These are phyloP conservation scores for Vitis cinerea DNA, from an alignment of 164 flowering plant species.

Conservation along the genomic window DNA sequence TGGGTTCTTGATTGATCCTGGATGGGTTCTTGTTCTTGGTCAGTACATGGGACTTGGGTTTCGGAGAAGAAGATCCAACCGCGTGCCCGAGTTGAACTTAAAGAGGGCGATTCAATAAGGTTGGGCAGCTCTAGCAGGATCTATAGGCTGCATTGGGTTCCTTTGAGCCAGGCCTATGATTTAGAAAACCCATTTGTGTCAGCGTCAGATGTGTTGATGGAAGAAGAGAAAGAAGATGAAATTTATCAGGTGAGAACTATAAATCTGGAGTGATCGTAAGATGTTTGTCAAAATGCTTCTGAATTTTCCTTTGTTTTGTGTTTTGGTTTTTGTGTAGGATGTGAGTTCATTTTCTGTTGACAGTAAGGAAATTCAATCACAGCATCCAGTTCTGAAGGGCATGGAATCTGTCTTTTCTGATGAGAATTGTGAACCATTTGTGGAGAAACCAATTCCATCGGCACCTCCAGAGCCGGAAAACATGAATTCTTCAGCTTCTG, in stretches of 20 bases:
- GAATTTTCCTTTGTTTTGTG: not conserved
- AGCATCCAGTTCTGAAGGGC: conserved; percentile 16
- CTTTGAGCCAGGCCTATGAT: conserved; percentile 57
- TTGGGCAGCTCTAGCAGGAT: conserved; percentile 81
- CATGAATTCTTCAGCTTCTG: conserved; percentile 20
- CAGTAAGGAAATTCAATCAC: conserved; percentile 16
- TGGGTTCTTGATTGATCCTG: conserved; percentile 2
- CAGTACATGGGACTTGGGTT: conserved; percentile 95
- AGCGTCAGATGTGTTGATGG: conserved; percentile 14
- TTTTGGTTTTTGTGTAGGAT: conserved; percentile 6
- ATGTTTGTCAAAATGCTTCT: not conserved
- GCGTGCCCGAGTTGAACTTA: conserved; percentile 43
- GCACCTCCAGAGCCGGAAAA: conserved; percentile 41
- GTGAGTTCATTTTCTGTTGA: conserved; percentile 5
- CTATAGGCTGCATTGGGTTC: conserved; percentile 79
- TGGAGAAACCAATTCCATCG: conserved; percentile 21
- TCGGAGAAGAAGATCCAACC: conserved; percentile 68
- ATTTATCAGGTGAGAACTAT: conserved; percentile 1
- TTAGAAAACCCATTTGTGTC: conserved; percentile 44
- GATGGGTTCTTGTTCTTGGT: conserved; percentile 12
- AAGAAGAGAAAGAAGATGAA: conserved; percentile 13
- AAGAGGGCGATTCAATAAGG: conserved; percentile 70
- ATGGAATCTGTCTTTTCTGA: conserved; percentile 13
- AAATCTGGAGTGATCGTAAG: no score
- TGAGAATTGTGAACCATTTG: conserved; percentile 19